These are phyloP conservation scores for Ogataea thermomethanolica DNA, from an alignment of 805 yeast species.

Conservation along the genomic window DNA sequence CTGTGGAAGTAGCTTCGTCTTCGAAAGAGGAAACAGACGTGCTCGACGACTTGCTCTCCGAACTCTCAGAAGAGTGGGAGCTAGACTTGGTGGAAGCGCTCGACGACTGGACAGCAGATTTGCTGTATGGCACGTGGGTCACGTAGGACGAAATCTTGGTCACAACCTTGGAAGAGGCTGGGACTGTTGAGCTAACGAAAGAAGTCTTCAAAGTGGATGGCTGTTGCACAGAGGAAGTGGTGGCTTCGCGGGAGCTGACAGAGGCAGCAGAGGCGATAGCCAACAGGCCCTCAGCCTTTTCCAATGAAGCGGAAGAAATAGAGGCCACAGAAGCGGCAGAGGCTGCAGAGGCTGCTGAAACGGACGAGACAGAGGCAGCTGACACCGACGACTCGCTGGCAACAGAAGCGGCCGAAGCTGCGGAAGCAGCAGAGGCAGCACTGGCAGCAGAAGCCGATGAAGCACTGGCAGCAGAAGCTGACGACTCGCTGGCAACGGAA, in stretches of 20 bases:
- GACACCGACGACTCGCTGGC: constrained; percentile 20
- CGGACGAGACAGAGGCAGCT: constrained; percentile 17
- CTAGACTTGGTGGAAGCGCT: background rate
- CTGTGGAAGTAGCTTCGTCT: constrained; percentile 11
- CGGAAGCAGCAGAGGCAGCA: constrained; percentile 31
- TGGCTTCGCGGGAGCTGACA: constrained; percentile 16
- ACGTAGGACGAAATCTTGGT: constrained; percentile 1
- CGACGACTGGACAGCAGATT: constrained; percentile 7
- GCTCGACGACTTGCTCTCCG: background rate
- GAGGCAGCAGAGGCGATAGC: constrained; percentile 27
- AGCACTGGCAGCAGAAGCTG: constrained; percentile 17
- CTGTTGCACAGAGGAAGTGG: constrained; percentile 25
- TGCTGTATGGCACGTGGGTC: constrained; percentile 5
- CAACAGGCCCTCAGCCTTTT: constrained; percentile 14
- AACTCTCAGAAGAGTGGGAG: constrained; percentile 2
- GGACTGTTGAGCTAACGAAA: constrained; percentile 21
- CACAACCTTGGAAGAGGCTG: constrained; percentile 9
- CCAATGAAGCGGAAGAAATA: constrained; percentile 17
- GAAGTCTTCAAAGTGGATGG: constrained; percentile 39
- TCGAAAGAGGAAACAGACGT: constrained; percentile 9
- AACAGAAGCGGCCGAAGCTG: constrained; percentile 22
- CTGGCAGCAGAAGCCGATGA: constrained; percentile 32
- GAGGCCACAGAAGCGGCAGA: constrained; percentile 22
- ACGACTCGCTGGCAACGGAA: constrained; percentile 16
- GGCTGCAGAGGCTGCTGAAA: constrained; percentile 14